Evolutionary conservation across 2,329 filamentous ascomycete genomes (phyloP).

Genomic region (Aureobasidium leucospermi): DNA sequence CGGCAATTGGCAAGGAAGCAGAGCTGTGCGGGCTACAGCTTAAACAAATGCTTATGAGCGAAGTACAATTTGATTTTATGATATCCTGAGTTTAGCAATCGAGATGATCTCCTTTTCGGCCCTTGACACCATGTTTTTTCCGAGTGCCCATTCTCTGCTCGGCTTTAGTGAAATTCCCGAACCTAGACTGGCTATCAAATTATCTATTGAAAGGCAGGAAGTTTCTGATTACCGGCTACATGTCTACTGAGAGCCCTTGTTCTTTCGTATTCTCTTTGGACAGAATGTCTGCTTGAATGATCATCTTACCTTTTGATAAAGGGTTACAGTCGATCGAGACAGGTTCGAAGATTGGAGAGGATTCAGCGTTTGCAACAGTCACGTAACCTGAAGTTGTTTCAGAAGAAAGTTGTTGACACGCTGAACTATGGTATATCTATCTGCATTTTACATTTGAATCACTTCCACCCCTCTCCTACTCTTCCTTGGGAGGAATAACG

Average conservation of each 20-base stretch:
- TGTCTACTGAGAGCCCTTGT: too few relatives aligned
- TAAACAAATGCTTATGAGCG: not conserved
- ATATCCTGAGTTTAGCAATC: not conserved
- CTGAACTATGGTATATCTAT: not conserved
- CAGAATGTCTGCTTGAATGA: too few relatives aligned
- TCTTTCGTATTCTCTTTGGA: too few relatives aligned
- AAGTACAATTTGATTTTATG: not conserved
- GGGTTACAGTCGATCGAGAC: too few relatives aligned
- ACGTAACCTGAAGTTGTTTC: too few relatives aligned
- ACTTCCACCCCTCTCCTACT: not conserved
- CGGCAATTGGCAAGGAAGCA: constrained; percentile 31
- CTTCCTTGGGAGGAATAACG: constrained; percentile 39
- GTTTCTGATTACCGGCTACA: too few relatives aligned
- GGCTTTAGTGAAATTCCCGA: too few relatives aligned
- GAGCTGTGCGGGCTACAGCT: not conserved
- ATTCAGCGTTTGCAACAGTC: too few relatives aligned
- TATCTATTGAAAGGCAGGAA: too few relatives aligned
- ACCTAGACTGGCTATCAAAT: not conserved
- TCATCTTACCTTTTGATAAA: too few relatives aligned
- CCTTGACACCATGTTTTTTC: too few relatives aligned
- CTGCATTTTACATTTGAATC: not conserved
- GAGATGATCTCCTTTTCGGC: not conserved
- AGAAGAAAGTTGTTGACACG: not conserved
- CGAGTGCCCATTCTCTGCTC: not conserved
- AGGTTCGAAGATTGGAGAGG: too few relatives aligned